A percentile compares a stretch with the other conserved stretches of the same genome.
Conservation (phyloP, 345 rosid species). For the Cardiospermum halicacabum region DNA sequence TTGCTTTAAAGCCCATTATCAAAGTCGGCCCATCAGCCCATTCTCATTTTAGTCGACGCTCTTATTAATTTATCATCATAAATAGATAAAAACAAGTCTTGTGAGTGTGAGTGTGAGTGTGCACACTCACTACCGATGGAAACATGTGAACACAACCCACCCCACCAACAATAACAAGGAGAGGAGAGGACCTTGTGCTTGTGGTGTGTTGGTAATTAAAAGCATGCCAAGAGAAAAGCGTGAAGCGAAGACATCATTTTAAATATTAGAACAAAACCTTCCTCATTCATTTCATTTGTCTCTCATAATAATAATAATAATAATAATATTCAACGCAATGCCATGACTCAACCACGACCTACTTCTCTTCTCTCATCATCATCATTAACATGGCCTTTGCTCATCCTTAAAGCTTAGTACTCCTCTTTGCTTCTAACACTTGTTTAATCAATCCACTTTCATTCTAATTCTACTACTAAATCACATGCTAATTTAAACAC, state of each 20-base stretch:
- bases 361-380: conserved; percentile 12
- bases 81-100: not conserved
- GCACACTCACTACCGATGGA: not conserved
- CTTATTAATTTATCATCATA: not conserved
- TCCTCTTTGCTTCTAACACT: conserved; percentile 6
- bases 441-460: not conserved
- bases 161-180: conserved; percentile 16
- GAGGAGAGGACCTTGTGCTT: conserved; percentile 19
- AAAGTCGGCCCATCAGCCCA: no score
- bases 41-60: no score
- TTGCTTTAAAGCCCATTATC: no score
- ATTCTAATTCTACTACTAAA: not conserved
- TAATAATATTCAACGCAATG: conserved; percentile 4
- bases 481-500: not conserved
- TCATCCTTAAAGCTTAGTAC: conserved; percentile 35
- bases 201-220: not conserved
- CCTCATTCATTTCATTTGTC: conserved; percentile 15
- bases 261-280: not conserved
- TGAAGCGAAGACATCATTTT: conserved; percentile 17
- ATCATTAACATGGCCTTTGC: conserved; percentile 27
- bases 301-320: no score
- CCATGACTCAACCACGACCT: not conserved
- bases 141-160: conserved; percentile 19
- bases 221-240: conserved; percentile 6
- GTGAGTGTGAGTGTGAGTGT: conserved; percentile 12